Evolutionary conservation across 208 protist genomes (phyloP), one percentile per base, ranked within the genome.

Genomic region (Wallacemonas rigidus): DNA sequence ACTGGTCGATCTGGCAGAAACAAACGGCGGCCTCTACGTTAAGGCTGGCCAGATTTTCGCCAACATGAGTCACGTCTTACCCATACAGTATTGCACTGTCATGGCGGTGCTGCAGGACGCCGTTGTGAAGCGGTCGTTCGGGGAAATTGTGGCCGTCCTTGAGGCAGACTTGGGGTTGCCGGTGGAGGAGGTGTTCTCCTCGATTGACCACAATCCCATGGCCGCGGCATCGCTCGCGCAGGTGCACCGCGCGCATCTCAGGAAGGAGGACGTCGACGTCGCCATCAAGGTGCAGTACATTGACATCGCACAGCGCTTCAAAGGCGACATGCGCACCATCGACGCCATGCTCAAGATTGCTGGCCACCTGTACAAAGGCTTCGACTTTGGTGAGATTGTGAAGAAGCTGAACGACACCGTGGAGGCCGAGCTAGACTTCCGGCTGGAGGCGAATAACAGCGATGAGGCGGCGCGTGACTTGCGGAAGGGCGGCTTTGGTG

Each of bases 231-330:
- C 92, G 7, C 89, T 98, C 26, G 94, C 94, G 9, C 94, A 98
- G 73, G 94, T 98, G 6, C 93, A 97, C 72, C 85, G 86, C 39
- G 89, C 76, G n/a, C 74, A 54, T 15, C 77, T 95, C 35, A 81
- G 64, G 38, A 71, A 82, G 17, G 84, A 90, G 39, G 77, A 89
- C 44, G 56, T 73, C 26, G 90, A 98, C 7, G 96, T 99, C 1
- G 98, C 98, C 11, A 90, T 99, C 47, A 99, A 99, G 87, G 94
- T 98, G 56, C 95, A 98, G 83, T 96, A 96, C 79, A 87, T 95
- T 67, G 90, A 94, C 67, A 82, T 97, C 53, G 86, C 82, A 0
- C 80, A 92, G 71, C 86, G 90, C 35, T 97, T 98, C 74, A 62
- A 74, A n/a, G 91, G 87, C 0, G 93, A 98, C 81, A 95, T 98